phyloP scores from a whole-genome alignment of 208 protist genomes.

The Trichomonas vaginalis region DNA sequence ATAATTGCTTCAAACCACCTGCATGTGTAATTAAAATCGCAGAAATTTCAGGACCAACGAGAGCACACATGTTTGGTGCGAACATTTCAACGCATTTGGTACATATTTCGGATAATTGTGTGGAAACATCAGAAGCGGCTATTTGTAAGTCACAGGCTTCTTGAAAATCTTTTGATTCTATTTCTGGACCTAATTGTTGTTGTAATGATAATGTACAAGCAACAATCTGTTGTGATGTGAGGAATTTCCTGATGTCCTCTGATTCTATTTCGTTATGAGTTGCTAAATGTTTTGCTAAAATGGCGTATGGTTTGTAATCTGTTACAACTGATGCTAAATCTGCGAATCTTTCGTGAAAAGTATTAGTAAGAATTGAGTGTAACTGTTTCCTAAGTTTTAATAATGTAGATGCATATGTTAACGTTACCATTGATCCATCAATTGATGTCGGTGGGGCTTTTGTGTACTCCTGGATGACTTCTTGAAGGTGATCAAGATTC shows the following conservation, averaged over 20 bases:
- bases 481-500: background rate
- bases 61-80: background rate
- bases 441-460: background rate
- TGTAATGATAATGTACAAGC: background rate
- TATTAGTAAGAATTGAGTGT: background rate
- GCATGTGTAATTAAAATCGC: background rate
- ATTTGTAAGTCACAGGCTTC: background rate
- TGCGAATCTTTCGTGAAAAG: background rate
- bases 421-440: background rate
- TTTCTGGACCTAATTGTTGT: background rate
- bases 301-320: background rate
- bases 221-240: background rate
- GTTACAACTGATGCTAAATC: background rate
- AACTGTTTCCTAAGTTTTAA: background rate
- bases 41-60: background rate
- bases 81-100: background rate
- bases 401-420: background rate
- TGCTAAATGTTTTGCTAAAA: background rate
- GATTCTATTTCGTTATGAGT: background rate
- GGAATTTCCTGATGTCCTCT: background rate
- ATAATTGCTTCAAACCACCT: background rate
- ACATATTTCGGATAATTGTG: background rate
- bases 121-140: background rate
- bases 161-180: background rate
- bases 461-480: background rate